A percentile compares a stretch with the other conserved stretches of the same genome.
Evolutionary conservation across 805 yeast species (phyloP).

Genomic region (Candida andamanensis): DNA sequence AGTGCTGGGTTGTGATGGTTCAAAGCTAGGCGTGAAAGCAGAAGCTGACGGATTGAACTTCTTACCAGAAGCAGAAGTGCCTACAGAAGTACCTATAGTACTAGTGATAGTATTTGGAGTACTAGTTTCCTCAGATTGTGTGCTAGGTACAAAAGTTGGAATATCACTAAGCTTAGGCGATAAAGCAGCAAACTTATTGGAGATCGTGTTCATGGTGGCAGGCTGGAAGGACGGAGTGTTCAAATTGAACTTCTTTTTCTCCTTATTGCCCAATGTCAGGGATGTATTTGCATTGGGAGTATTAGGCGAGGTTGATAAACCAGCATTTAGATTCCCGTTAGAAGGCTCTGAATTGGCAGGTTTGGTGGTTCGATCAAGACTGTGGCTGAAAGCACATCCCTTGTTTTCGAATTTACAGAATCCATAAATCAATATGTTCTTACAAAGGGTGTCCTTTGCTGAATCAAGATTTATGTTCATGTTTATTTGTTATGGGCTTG

Average conservation of each 20-base stretch:
- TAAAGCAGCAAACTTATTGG: constrained; percentile 36
- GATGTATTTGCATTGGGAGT: not conserved
- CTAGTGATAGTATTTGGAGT: not conserved
- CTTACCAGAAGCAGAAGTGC: constrained; percentile 6
- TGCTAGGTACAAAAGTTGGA: constrained; percentile 46
- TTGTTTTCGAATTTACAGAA: constrained; percentile 83
- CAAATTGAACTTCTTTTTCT: constrained; percentile 26
- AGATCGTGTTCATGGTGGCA: constrained; percentile 18
- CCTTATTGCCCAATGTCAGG: constrained; percentile 1
- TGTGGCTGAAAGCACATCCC: constrained; percentile 78
- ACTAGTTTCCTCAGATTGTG: not conserved
- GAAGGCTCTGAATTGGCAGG: not conserved
- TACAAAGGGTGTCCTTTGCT: constrained; percentile 75
- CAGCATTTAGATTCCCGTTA: not conserved
- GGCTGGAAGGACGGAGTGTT: constrained; percentile 44
- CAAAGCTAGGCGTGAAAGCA: constrained; percentile 29
- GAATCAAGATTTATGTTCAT: constrained; percentile 44
- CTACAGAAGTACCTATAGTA: not conserved
- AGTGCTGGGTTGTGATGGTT: not conserved
- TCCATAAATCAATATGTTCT: constrained; percentile 81
- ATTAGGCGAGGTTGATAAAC: not conserved
- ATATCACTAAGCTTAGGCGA: constrained; percentile 47
- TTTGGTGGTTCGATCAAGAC: not conserved
- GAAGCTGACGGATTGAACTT: constrained; percentile 38
- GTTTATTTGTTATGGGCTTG: no score